Base-by-base conservation (phyloP, 2,329 filamentous ascomycete species). In the Aspergillus sp. region DNA sequence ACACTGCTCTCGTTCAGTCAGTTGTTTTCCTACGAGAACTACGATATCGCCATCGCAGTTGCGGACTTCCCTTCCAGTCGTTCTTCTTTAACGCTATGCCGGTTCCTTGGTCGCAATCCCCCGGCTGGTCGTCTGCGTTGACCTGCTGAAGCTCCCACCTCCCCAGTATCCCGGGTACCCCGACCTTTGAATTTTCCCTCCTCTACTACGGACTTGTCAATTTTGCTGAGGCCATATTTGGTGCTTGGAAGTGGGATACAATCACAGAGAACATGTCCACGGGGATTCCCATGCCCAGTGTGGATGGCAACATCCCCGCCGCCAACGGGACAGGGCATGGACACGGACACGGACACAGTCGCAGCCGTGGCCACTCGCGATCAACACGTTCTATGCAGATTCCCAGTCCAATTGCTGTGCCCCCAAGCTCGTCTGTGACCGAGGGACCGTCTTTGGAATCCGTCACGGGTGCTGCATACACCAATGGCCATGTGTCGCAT, bases 331-430 rank as follows among this genome's bases (percentile, higher is more conserved):
- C 19, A 48, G 53, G 50, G 46, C 55, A 66, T 19, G 19, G 19
- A 19, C 19, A 19, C 19, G 47, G 52, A 29, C 59, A 59, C 46
- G 55, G 60, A 41, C 57, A 63, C 43, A 52, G 52, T 49, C 59
- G 59, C 34, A 52, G 61, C 38, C 64, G 54, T 35, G 64, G 64
- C 32, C 66, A 70, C 48, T 59, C 58, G 47, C 62, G 66, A 45
- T 64, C 62, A 35, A 53, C 51, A 52, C 60, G 61, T 46, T 60
- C 55, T 52, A 51, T 58, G 35, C 61, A 61, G 46, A 54, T 54
- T 30, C 55, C 63, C 29, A 55, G 58, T 57, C 41, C 49, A 58
- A 46, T 50, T 57, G 32, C 53, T 58, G 42, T 53, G 56, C 41
- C 52, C 27, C 52, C 52, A 34, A 52, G 56, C 46, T 48, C 52